Evolutionary conservation across 2,329 filamentous ascomycete genomes (phyloP), one percentile per base, ranked within the genome.

Genomic region (Diaporthe aspalathi): DNA sequence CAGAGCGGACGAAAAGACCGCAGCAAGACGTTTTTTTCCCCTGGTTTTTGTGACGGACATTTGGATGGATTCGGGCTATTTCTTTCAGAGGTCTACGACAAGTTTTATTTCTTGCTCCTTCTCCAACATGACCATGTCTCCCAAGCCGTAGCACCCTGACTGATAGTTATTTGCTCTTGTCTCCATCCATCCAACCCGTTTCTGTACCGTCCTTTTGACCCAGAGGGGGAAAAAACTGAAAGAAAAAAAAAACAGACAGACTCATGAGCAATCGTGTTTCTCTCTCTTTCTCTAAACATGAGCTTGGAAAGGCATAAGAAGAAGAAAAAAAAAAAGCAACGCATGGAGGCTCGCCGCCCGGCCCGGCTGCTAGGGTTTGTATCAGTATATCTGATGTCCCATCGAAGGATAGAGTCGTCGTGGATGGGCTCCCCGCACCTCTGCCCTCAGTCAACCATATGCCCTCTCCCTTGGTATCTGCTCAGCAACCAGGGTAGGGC

Each of bases 21-120:
- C 7, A 12, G 35, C 35, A 38, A 38, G 35, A 12, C 35, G 7
- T 38, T 38, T n/a, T n/a, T n/a, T n/a, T n/a, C n/a, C n/a, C n/a
- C n/a, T n/a, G n/a, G n/a, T n/a, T n/a, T n/a, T n/a, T n/a, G n/a
- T 65, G 45, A 45, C 60, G 45, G 60, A 65, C 45, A 50, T 16
- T 38, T 38, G 24, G 1, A 50, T 65, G 14, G 20, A 35, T 38
- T 50, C n/a, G 12, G 40, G 57, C 6, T 29, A 12, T n/a, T 22
- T 50, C 27, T 49, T 35, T 27, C n/a, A 27, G n/a, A 38, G 60
- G 60, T 29, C 60, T 65, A 50, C 14, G 29, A 50, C 45, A 38
- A 38, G 38, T 22, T 56, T 11, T n/a, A n/a, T 20, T 9, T 47
- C 32, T 29, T 38, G 8, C 50, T 20, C 6, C 11, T 11, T 32